Base-by-base conservation (phyloP, 352 stramenopile species). In the Plasmopara viticola region DNA sequence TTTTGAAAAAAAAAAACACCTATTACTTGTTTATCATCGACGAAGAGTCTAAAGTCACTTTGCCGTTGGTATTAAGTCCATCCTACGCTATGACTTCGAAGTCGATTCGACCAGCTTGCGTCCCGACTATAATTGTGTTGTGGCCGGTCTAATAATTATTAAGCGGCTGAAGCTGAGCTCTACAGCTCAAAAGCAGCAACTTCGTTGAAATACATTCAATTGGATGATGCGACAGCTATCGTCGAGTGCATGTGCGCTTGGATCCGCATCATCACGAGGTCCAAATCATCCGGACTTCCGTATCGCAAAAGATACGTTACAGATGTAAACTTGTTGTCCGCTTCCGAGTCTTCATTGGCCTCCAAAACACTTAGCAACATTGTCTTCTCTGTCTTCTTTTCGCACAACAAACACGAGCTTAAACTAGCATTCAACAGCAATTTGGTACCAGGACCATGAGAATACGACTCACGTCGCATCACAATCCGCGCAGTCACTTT, bases 381-480 rank as follows among this genome's bases (percentile, higher is more conserved):
- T 48, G 80, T 72, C 54, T 90, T 90, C 50, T 90, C 77, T 56
- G 79, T 79, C 63, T 89, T 89, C 53, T 78, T 72, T 29, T 85
- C 72, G 34, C 68, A 86, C 33, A 79, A 40, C 47, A 87, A 44
- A 48, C 70, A 89, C 31, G 80, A 79, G 20, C 60, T 68, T 48
- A 91, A 67, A 6, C 74, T 70, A 9, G 71, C 68, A 53, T 91
- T 91, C 53, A 91, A 58, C 37, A 91, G 63, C 57, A 91, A 62
- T 64, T 89, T 89, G 14, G 78, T 87, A 44, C 81, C 81, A 10
- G 78, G 81, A 18, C 81, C 81, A 28, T 72, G 66, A 15, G 73
- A 49, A 53, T 91, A 85, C 44, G 78, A 88, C 64, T 91, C 81
- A 30, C 81, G 78, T 18, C 81, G 75, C 81, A 91, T 91, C 28